phyloP scores from a whole-genome alignment of 2,329 filamentous ascomycete genomes.

The Trichoderma sp. region DNA sequence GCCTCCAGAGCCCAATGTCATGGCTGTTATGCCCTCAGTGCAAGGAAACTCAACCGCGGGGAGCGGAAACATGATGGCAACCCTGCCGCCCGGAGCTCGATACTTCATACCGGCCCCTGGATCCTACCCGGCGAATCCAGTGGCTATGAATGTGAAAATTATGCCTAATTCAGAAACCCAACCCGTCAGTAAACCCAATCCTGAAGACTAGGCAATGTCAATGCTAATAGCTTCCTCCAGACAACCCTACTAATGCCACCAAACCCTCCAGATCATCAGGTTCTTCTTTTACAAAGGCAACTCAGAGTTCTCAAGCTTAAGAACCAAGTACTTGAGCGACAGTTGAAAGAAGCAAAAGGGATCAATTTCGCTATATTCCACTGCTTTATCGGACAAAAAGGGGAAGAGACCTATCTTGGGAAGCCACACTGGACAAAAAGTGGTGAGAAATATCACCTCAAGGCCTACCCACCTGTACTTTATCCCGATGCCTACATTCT shows the following conservation, averaged over 20 bases:
- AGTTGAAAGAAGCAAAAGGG: not conserved
- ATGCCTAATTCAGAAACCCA: not conserved
- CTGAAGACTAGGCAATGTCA: not conserved
- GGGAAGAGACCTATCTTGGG: not conserved
- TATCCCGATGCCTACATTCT: not conserved
- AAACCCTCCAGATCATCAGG: not conserved
- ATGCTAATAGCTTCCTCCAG: not conserved
- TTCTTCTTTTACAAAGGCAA: not conserved
- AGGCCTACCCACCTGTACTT: not conserved
- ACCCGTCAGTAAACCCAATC: not conserved
- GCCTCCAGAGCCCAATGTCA: not conserved
- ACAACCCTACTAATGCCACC: not conserved
- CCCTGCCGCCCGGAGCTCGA: not conserved
- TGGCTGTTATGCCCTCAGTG: not conserved
- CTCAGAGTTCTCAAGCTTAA: not conserved
- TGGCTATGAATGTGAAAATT: not conserved
- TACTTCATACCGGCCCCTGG: not conserved
- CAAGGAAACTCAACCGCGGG: not conserved
- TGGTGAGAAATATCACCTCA: not conserved
- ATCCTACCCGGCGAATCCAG: not conserved
- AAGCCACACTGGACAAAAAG: not conserved
- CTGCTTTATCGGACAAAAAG: not conserved
- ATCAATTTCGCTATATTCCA: not conserved
- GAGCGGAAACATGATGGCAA: not conserved
- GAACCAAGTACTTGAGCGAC: not conserved